Base-by-base conservation (phyloP, 2,329 filamentous ascomycete genomes). In the Phaeophleospora eucalypticola region DNA sequence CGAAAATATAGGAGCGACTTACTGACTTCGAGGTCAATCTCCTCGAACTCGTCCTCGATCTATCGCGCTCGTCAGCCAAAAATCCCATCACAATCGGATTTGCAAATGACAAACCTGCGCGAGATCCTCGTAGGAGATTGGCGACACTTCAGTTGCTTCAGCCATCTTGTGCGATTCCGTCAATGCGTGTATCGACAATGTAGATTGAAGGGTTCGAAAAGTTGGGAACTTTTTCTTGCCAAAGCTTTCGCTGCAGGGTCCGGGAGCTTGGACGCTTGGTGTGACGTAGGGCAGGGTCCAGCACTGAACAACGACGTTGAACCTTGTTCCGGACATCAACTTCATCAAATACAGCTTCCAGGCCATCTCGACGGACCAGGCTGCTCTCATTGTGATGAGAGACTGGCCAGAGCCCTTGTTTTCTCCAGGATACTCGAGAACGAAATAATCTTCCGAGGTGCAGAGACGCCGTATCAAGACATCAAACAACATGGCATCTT, bases 11-110 rank as follows among this genome's bases (percentile, higher is more conserved):
- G n/a, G n/a, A n/a, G 42, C 24, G 44, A 79, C 84, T 66, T 76
- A 95, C 89, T 78, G 62, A 93, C 84, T 66, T 95, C 84, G 29
- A 84, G 77, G 70, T 96, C 89, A 29, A 83, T 82, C 60, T 90
- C 81, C 50, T 90, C 83, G 62, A 95, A 95, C 54, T 94, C 85
- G 58, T 82, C 78, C 74, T 95, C 88, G 54, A 96, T 76, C 47
- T 29, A 12, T 6, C 24, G 24, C 24, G 12, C 24, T 29, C 7
- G 24, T 29, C 24, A 29, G 24, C 12, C 12, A 7, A 6, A 7
- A 6, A 12, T 29, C 24, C 12, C 6, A 29, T 29, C 24, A 12
- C 24, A 12, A 29, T 7, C 7, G 24, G 6, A 6, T 12, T 29
- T 29, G 7, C 24, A 29, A 7, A 12, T 12, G 6, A 6, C 24